Evolutionary conservation across 164 flowering plant species (phyloP).

Genomic region (Vitis labrusca): DNA sequence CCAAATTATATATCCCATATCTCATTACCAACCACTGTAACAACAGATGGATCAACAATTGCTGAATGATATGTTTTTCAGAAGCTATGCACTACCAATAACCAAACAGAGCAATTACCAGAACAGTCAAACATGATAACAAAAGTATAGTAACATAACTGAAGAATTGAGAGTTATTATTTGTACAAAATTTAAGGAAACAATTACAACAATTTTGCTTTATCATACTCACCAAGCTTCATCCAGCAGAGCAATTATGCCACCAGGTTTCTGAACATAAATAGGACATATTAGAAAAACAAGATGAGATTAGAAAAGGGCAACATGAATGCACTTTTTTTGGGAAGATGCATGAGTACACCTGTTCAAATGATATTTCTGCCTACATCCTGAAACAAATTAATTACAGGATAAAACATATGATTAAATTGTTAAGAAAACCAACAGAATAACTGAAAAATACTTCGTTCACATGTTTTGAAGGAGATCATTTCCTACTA

Average conservation of each 20-base stretch:
- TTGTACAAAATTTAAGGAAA: neutral
- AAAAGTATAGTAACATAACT: neutral
- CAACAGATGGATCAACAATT: no score
- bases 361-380: neutral
- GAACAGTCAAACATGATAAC: constrained; percentile 2
- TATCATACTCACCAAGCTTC: constrained; percentile 86
- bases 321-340: neutral
- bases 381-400: neutral
- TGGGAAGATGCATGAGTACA: neutral
- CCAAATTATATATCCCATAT: no score
- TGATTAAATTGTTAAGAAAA: neutral
- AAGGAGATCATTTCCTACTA: neutral
- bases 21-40: no score
- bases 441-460: neutral
- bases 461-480: neutral
- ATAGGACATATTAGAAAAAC: constrained; percentile 8
- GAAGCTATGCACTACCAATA: no score
- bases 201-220: neutral
- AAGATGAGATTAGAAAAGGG: neutral
- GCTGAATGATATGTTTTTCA: no score
- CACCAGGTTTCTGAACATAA: constrained; percentile 90
- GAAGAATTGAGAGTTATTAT: neutral
- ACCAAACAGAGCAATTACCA: constrained; percentile 1
- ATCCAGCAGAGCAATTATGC: constrained; percentile 92
- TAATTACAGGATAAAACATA: neutral